phyloP scores from a whole-genome alignment of 2,329 filamentous ascomycete genomes.

The Gliomastix tumulicola region DNA sequence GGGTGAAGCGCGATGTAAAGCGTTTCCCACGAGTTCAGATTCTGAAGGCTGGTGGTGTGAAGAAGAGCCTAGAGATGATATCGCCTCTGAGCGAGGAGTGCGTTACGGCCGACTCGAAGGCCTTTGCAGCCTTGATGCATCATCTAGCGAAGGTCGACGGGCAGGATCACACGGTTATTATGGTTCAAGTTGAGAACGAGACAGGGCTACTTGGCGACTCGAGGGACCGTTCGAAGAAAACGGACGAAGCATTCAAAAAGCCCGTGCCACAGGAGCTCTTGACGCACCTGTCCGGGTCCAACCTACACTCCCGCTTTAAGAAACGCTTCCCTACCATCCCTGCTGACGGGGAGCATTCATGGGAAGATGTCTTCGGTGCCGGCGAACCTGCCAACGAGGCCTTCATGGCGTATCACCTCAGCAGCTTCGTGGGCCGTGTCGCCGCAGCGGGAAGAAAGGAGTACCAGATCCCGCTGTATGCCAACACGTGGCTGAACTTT shows the following conservation, averaged over 20 bases:
- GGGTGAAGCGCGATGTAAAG: constrained; percentile 26
- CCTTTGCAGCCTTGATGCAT: constrained; percentile 20
- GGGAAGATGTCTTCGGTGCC: constrained; percentile 23
- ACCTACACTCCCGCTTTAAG: constrained; percentile 10
- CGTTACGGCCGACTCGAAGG: constrained; percentile 18
- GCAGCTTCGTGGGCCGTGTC: constrained; percentile 22
- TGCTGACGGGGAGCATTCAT: constrained; percentile 14
- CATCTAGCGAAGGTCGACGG: constrained; percentile 33
- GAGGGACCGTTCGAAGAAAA: constrained; percentile 33
- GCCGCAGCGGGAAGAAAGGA: constrained; percentile 23
- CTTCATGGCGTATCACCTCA: constrained; percentile 27
- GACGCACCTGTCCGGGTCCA: constrained; percentile 12
- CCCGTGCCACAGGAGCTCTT: constrained; percentile 19
- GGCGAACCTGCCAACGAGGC: constrained; percentile 20
- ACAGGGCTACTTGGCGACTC: constrained; percentile 44
- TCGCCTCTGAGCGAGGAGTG: not conserved
- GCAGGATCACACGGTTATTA: constrained; percentile 40
- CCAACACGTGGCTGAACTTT: constrained; percentile 27
- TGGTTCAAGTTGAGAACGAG: constrained; percentile 54
- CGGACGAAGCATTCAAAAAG: constrained; percentile 30
- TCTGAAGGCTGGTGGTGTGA: not conserved
- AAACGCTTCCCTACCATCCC: constrained; percentile 13
- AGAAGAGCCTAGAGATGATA: constrained; percentile 15
- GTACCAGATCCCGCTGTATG: constrained; percentile 23
- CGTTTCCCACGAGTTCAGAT: constrained; percentile 22